These are phyloP conservation scores for Nitzschia sp. DNA, from an alignment of 108 stramenopile species.

Conservation along the genomic window DNA sequence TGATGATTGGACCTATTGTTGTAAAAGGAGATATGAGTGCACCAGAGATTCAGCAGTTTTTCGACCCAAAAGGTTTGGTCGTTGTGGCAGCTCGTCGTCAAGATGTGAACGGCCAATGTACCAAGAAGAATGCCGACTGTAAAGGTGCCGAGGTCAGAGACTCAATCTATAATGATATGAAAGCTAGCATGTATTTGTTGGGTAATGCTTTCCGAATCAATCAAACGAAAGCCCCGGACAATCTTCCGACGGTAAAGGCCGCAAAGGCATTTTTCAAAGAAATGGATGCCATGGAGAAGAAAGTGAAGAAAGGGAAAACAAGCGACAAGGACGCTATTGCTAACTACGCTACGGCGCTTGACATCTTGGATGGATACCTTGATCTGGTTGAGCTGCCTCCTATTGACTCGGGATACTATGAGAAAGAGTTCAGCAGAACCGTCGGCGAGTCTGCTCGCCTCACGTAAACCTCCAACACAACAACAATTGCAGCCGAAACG, in stretches of 20 bases:
- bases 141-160: slow-evolving; percentile 76
- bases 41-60: slow-evolving; percentile 54
- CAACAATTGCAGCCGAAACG: too few species aligned
- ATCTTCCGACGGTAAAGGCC: slow-evolving; percentile 83
- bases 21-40: slow-evolving; percentile 74
- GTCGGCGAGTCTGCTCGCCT: slow-evolving; percentile 68
- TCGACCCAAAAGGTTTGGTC: slow-evolving; percentile 58
- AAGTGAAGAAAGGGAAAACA: slow-evolving; percentile 45
- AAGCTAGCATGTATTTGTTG: slow-evolving; percentile 81
- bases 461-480: too few species aligned
- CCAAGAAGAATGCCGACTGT: slow-evolving; percentile 82
- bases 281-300: slow-evolving; percentile 76
- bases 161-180: slow-evolving; percentile 86
- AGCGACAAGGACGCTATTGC: slow-evolving; percentile 45
- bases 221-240: slow-evolving; percentile 86
- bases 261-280: slow-evolving; percentile 85
- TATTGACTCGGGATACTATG: slow-evolving; percentile 76
- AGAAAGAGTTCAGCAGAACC: slow-evolving; percentile 66
- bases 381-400: slow-evolving; percentile 90
- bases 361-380: slow-evolving; percentile 73
- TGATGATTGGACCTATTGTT: slow-evolving; percentile 75
- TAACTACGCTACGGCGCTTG: slow-evolving; percentile 62
- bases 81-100: slow-evolving; percentile 70
- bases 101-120: slow-evolving; percentile 81
- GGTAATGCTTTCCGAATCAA: slow-evolving; percentile 89